Conservation (phyloP, 257 asterid species). For the Forsythia viridissima region DNA sequence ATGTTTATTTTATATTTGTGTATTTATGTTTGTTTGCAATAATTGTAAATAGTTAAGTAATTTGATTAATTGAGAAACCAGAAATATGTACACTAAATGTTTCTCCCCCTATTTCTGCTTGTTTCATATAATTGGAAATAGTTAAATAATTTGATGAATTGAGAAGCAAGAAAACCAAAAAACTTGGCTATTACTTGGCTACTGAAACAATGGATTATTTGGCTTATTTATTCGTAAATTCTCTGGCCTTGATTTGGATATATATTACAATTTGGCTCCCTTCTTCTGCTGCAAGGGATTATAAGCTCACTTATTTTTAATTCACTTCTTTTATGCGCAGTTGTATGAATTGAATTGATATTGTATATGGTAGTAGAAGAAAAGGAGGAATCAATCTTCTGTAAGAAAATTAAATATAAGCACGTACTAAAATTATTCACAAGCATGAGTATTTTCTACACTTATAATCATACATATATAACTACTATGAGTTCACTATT, state of each 20-base stretch:
- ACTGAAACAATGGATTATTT: not conserved
- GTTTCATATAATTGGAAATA: not conserved
- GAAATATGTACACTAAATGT: not conserved
- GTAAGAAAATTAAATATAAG: not conserved
- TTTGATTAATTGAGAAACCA: not conserved
- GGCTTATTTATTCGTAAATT: not conserved
- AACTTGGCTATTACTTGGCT: no score
- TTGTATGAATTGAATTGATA: not conserved
- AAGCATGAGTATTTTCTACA: no score
- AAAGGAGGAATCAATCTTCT: not conserved
- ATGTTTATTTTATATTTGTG: not conserved
- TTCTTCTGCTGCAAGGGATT: not conserved
- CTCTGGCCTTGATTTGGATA: not conserved
- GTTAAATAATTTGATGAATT: not conserved
- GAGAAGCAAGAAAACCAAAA: not conserved
- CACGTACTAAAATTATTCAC: no score
- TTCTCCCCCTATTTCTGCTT: not conserved
- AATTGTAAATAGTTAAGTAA: not conserved
- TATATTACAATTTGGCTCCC: not conserved
- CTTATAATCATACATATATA: no score
- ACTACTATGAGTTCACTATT: no score
- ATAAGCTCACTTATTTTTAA: not conserved
- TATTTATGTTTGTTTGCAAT: not conserved
- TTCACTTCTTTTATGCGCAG: not conserved
- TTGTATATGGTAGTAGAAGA: not conserved